Conservation (phyloP, 2,329 filamentous ascomycete genomes). For the Laburnicola sp. region DNA sequence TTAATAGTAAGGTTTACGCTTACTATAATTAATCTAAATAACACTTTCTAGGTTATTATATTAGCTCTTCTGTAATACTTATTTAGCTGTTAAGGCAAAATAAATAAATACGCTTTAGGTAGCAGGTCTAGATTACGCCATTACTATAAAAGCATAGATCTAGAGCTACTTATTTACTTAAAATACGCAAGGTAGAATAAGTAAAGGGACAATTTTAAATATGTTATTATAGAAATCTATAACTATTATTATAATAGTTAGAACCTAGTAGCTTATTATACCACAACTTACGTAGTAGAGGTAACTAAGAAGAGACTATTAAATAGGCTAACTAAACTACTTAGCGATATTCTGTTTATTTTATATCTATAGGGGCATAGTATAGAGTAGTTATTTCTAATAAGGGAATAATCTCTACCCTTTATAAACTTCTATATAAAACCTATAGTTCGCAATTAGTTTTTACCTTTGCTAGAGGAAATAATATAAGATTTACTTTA, state of each 20-base stretch:
- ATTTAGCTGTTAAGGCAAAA: slow-evolving; percentile 11
- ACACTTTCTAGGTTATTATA: slow-evolving; percentile 11
- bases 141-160: slow-evolving; percentile 12
- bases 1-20: slow-evolving; percentile 14
- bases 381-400: slow-evolving; percentile 9
- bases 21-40: slow-evolving; percentile 13
- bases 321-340: slow-evolving; percentile 6
- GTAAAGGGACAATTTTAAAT: no score
- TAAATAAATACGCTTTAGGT: slow-evolving; percentile 11
- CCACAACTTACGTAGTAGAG: slow-evolving; percentile 5
- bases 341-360: slow-evolving; percentile 8
- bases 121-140: slow-evolving; percentile 8
- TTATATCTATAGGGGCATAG: slow-evolving; percentile 8
- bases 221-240: no score
- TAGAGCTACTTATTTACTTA: neutral
- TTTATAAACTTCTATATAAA: slow-evolving; percentile 7
- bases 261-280: slow-evolving; percentile 7
- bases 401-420: slow-evolving; percentile 8
- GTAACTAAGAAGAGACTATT: slow-evolving; percentile 6
- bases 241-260: neutral
- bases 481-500: slow-evolving; percentile 8
- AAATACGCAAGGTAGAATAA: no score
- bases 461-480: neutral
- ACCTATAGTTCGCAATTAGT: neutral
- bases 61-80: slow-evolving; percentile 10